Base-by-base conservation (phyloP, 495 filamentous ascomycete species). In the Podospora pseudocomata region DNA sequence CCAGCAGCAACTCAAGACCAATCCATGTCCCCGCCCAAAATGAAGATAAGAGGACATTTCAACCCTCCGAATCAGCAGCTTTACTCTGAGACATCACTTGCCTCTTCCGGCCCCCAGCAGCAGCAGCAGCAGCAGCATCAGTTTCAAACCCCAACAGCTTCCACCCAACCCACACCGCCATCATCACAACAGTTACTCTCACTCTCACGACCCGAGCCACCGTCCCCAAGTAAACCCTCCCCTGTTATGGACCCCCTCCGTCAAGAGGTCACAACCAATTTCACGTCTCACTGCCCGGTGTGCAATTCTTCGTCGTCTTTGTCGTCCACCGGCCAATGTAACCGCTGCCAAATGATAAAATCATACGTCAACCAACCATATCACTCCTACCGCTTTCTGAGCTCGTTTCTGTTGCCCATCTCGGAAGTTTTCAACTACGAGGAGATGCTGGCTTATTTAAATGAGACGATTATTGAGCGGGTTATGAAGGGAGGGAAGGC, bases 391-490 rank as follows among this genome's bases (percentile, higher is more conserved):
- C 16, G 2, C 3, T 68, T 68, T n/a, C 28, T 68, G 20, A 0
- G 27, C 11, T 63, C 39, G 6, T 34, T 54, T 23, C 53, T 68
- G 13, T 20, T 68, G 28, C 59, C 60, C 19, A 63, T 68, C 0
- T 64, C 60, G 13, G 34, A 64, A n/a, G 54, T 53, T 2, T 55
- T 68, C 9, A 64, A 27, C 11, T 68, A 58, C 28, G 66, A 68
- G 53, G 66, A 64, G 66, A 44, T 55, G 28, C 32, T 68, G 2
- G 66, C 66, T 9, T 60, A 64, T 49, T 53, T 68, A 2, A 68
- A 68, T 28, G 26, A 64, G 61, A 30, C 49, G 0, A 64, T 68
- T 11, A 32, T 26, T 2, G 49, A 19, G 18, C 16, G 66, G 20
- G 13, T 68, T 58, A 15, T 5, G 23, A 55, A 53, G 59, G 16